A percentile compares a stretch with the other conserved stretches of the same genome.
Conservation (phyloP, 805 yeast species). For the Scheffersomyces spartinae region DNA sequence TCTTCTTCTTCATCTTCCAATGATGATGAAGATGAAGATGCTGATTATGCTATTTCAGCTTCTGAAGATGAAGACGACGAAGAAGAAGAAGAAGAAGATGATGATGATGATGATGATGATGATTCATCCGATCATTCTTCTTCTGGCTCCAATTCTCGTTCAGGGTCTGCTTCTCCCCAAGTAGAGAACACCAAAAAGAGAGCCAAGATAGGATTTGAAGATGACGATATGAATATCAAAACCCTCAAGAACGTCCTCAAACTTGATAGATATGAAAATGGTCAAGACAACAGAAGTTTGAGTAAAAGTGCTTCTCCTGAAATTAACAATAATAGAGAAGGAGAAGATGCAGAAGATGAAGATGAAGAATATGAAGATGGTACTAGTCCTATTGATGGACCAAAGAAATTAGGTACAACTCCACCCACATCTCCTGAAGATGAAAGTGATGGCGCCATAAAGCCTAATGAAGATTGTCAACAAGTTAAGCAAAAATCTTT, state of each 20-base stretch:
- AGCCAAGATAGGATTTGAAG: too few species aligned
- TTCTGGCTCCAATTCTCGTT: conserved; percentile 1
- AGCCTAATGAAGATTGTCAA: conserved; percentile 3
- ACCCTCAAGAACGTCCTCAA: too few species aligned
- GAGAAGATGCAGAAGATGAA: conserved; percentile 5
- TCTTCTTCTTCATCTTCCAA: conserved; percentile 6
- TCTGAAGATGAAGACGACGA: conserved; percentile 4
- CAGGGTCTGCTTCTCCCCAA: conserved; percentile 1
- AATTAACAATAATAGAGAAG: conserved; percentile 4
- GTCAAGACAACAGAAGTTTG: too few species aligned
- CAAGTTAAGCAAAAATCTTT: conserved; percentile 5
- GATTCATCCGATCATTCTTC: conserved; percentile 5
- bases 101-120: conserved; percentile 6
- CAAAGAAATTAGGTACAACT: conserved; percentile 7
- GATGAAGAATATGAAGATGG: conserved; percentile 7
- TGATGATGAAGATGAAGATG: conserved; percentile 3
- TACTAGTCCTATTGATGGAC: neutral
- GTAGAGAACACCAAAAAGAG: too few species aligned
- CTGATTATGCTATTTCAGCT: conserved; percentile 3
- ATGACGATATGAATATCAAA: too few species aligned
- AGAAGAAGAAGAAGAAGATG: conserved; percentile 5
- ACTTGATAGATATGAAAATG: too few species aligned
- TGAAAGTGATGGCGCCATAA: too few species aligned
- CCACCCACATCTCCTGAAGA: conserved; percentile 27
- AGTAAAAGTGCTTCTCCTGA: too few species aligned